Evolutionary conservation across 768 basidiomycete genomes (phyloP).

Genomic region (Cystobasidium onofrii): DNA sequence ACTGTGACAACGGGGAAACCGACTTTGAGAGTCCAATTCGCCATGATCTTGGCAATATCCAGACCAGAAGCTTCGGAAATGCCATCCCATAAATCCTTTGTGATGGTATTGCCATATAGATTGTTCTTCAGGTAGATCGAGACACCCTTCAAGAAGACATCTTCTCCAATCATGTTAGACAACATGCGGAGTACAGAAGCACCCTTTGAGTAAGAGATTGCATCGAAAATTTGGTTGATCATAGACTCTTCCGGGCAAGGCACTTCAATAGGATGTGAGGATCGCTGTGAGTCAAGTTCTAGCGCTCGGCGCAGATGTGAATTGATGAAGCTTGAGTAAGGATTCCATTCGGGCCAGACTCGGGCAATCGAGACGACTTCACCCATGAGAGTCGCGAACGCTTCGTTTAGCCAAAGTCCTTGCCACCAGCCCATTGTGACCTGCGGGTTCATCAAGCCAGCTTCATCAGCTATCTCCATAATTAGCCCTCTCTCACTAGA

Average conservation of each 20-base stretch:
- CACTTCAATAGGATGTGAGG: conserved; percentile 88
- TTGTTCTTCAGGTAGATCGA: conserved; percentile 85
- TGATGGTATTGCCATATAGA: conserved; percentile 73
- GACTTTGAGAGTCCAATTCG: conserved; percentile 81
- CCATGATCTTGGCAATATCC: conserved; percentile 72
- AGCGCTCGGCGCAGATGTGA: conserved; percentile 68
- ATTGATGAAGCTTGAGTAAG: conserved; percentile 62
- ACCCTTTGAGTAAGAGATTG: conserved; percentile 53
- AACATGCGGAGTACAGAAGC: conserved; percentile 83
- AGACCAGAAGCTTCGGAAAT: conserved; percentile 65
- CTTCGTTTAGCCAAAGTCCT: conserved; percentile 46
- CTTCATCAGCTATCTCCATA: background rate
- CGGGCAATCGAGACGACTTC: conserved; percentile 45
- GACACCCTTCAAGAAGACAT: conserved; percentile 54
- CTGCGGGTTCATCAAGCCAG: background rate
- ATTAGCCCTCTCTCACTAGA: background rate
- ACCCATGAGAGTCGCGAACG: conserved; percentile 45
- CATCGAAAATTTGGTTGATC: conserved; percentile 69
- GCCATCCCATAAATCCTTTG: conserved; percentile 78
- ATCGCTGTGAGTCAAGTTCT: conserved; percentile 68
- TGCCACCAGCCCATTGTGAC: conserved; percentile 86
- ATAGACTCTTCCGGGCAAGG: conserved; percentile 71
- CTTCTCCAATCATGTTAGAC: conserved; percentile 76
- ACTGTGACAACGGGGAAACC: conserved; percentile 89
- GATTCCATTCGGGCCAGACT: conserved; percentile 71